Evolutionary conservation across 306 rosid species (phyloP).

Genomic region (Casuarina equisetifolia): DNA sequence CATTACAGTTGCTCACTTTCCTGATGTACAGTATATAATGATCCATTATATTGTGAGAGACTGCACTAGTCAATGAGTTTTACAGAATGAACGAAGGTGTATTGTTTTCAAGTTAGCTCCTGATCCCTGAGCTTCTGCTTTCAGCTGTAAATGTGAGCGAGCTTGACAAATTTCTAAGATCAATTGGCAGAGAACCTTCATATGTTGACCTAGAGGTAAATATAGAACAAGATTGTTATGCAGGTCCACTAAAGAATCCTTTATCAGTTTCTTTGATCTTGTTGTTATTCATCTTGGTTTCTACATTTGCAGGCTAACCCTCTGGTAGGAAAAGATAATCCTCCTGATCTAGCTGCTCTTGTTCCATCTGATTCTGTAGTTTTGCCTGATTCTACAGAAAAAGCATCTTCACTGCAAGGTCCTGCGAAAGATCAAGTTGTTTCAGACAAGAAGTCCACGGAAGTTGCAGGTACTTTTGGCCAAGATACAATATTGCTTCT

Average conservation of each 20-base stretch:
- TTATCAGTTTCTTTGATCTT: slow-evolving; percentile 17
- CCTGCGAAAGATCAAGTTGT: slow-evolving; percentile 39
- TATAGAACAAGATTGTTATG: slow-evolving; percentile 7
- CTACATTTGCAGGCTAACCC: slow-evolving; percentile 72
- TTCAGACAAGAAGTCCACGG: slow-evolving; percentile 30
- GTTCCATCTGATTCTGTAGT: slow-evolving; percentile 57
- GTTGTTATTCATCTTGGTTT: slow-evolving; percentile 12
- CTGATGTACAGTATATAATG: not conserved
- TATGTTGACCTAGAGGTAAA: slow-evolving; percentile 94
- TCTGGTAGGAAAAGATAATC: slow-evolving; percentile 83
- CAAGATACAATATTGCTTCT: slow-evolving; percentile 11
- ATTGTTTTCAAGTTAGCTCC: not conserved
- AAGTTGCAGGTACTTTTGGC: slow-evolving; percentile 46
- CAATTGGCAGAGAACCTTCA: slow-evolving; percentile 72
- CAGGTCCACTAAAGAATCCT: not conserved
- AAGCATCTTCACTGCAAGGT: slow-evolving; percentile 46
- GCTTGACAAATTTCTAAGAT: slow-evolving; percentile 76
- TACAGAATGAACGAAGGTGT: not conserved
- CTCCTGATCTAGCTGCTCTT: slow-evolving; percentile 89
- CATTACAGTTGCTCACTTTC: not conserved
- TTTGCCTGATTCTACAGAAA: slow-evolving; percentile 55
- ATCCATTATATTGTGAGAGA: not conserved
- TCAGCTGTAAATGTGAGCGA: slow-evolving; percentile 63
- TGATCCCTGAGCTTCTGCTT: slow-evolving; percentile 20
- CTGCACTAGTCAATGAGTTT: not conserved